Conservation (phyloP, 2,329 filamentous ascomycete genomes). For the Talaromyces atroroseus region DNA sequence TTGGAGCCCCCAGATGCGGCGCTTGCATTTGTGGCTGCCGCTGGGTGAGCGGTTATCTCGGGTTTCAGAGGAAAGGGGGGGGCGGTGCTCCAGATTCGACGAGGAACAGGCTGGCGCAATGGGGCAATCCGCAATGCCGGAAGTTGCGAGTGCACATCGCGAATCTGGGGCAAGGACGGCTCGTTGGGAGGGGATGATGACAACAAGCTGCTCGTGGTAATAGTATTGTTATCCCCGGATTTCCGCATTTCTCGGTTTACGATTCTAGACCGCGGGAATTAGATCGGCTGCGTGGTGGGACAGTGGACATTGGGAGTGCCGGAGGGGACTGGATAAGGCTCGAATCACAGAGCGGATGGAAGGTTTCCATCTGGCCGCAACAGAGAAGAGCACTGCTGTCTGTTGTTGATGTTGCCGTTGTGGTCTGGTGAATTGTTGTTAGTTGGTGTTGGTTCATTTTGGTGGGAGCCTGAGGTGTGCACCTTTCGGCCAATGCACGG, state of each 20-base stretch:
- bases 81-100: slow-evolving; percentile 33
- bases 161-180: slow-evolving; percentile 27
- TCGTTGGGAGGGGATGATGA: slow-evolving; percentile 36
- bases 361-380: slow-evolving; percentile 1
- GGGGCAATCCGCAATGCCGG: slow-evolving; percentile 43
- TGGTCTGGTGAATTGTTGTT: neutral
- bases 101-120: slow-evolving; percentile 42
- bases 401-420: neutral
- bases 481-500: too few species aligned
- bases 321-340: neutral
- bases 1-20: slow-evolving; percentile 22
- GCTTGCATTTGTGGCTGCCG: slow-evolving; percentile 10
- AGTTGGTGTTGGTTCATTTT: neutral
- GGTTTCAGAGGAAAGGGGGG: slow-evolving; percentile 31
- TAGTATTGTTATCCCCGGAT: slow-evolving; percentile 19
- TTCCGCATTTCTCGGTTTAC: slow-evolving; percentile 24
- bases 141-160: slow-evolving; percentile 36
- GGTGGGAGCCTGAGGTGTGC: neutral
- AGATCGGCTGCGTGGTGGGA: neutral
- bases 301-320: slow-evolving; percentile 10
- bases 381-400: neutral
- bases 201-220: slow-evolving; percentile 10
- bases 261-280: slow-evolving; percentile 16
- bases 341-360: neutral
- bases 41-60: slow-evolving; percentile 18